A percentile compares a stretch with the other conserved stretches of the same genome.
Conservation (phyloP, 441 rosid species). For the Francoa sonchifolia region DNA sequence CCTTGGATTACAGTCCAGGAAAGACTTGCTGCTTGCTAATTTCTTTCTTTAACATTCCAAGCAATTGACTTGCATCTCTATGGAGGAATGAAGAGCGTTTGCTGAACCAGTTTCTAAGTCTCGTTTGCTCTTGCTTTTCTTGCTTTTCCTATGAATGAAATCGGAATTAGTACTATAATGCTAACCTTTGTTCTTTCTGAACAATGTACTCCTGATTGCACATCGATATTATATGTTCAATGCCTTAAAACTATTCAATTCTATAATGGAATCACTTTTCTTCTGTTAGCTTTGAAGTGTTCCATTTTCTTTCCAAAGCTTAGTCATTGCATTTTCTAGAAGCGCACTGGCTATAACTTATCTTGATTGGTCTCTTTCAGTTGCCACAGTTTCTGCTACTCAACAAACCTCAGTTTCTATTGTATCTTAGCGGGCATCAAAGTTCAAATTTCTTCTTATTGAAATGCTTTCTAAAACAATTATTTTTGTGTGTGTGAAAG, state of each 20-base stretch:
- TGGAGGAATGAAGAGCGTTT: no score
- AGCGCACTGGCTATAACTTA: neutral
- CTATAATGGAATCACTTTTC: no score
- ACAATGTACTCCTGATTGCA: neutral
- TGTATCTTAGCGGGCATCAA: no score
- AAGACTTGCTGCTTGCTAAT: slow-evolving; percentile 4
- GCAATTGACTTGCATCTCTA: no score
- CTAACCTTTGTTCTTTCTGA: slow-evolving; percentile 1
- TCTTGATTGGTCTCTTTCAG: neutral
- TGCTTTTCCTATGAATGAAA: no score
- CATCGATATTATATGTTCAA: neutral
- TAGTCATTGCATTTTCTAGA: neutral
- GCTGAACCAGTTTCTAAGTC: neutral
- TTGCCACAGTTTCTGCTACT: neutral
- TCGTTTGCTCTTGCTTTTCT: no score
- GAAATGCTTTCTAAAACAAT: neutral
- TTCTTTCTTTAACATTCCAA: neutral
- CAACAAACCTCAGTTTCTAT: neutral
- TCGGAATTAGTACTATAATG: no score
- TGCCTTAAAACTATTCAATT: slow-evolving; percentile 8
- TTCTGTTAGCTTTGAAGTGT: no score
- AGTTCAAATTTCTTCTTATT: neutral
- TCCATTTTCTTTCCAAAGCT: neutral
- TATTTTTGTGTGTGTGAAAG: neutral
- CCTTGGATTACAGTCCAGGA: neutral